These are phyloP conservation scores for Venturia aucupariae DNA, from an alignment of 2,329 filamentous ascomycete genomes.

Conservation along the genomic window DNA sequence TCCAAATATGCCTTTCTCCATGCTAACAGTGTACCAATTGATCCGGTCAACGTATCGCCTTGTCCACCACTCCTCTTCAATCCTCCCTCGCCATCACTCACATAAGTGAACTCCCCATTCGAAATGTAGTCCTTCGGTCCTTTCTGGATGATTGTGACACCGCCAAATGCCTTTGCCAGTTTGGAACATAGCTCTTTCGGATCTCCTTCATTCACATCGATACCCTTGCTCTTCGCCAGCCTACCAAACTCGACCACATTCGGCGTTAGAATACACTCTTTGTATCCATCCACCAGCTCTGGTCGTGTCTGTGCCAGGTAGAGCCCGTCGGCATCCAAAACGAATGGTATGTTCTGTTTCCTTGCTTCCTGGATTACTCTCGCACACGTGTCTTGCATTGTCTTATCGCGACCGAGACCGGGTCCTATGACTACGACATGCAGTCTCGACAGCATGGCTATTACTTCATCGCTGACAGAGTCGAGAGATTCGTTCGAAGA, in stretches of 20 bases:
- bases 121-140: conserved; percentile 74
- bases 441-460: conserved; percentile 73
- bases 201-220: conserved; percentile 49
- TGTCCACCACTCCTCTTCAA: conserved; percentile 88
- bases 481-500: conserved; percentile 41
- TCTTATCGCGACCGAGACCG: conserved; percentile 75
- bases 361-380: conserved; percentile 71
- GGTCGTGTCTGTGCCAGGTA: conserved; percentile 67
- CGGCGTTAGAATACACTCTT: conserved; percentile 78
- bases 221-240: conserved; percentile 63
- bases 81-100: conserved; percentile 71
- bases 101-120: conserved; percentile 65
- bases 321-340: conserved; percentile 86
- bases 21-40: conserved; percentile 76
- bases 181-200: conserved; percentile 52
- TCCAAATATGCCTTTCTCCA: conserved; percentile 86
- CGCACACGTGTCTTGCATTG: conserved; percentile 82
- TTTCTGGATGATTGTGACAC: conserved; percentile 88
- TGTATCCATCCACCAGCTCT: conserved; percentile 69
- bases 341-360: conserved; percentile 63
- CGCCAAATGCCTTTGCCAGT: conserved; percentile 68
- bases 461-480: conserved; percentile 57
- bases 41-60: conserved; percentile 88
- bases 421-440: conserved; percentile 92
- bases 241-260: conserved; percentile 90